phyloP scores from a whole-genome alignment of 768 basidiomycete species.

The Leucosporidium creatinivorum region DNA sequence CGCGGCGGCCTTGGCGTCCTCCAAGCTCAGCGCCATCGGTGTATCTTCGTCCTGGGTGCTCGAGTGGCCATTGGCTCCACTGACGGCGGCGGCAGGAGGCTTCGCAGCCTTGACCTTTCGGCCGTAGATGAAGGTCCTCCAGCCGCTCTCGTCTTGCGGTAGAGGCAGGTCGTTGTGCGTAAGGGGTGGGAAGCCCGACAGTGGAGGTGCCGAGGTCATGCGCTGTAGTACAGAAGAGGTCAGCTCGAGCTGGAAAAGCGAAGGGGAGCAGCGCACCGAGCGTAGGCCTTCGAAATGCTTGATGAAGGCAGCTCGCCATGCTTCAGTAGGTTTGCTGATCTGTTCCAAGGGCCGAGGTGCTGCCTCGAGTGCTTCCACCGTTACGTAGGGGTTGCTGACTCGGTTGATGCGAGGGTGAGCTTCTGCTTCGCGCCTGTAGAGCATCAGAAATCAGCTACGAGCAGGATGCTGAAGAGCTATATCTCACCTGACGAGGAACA shows the following conservation, averaged over 20 bases:
- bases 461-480: no score
- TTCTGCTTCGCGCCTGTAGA: constrained; percentile 27
- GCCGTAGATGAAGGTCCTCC: constrained; percentile 28
- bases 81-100: neutral
- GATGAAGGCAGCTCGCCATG: constrained; percentile 24
- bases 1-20: constrained; percentile 13
- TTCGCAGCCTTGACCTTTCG: neutral
- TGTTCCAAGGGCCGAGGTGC: no score
- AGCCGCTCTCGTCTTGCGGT: constrained; percentile 12
- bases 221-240: neutral
- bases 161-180: constrained; percentile 4
- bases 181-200: neutral
- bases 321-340: constrained; percentile 9
- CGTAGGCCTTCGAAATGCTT: constrained; percentile 21
- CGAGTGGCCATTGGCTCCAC: neutral
- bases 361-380: neutral
- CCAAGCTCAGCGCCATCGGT: constrained; percentile 4
- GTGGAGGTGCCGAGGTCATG: constrained; percentile 2
- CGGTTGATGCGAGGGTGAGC: constrained; percentile 20
- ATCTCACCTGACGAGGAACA: constrained; percentile 35
- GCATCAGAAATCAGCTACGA: neutral
- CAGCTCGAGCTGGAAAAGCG: neutral
- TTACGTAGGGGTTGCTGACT: constrained; percentile 23
- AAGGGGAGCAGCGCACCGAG: neutral
- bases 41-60: no score